Evolutionary conservation across 768 basidiomycete species (phyloP), one percentile per base, ranked within the genome.

Genomic region (Suillus luteus): DNA sequence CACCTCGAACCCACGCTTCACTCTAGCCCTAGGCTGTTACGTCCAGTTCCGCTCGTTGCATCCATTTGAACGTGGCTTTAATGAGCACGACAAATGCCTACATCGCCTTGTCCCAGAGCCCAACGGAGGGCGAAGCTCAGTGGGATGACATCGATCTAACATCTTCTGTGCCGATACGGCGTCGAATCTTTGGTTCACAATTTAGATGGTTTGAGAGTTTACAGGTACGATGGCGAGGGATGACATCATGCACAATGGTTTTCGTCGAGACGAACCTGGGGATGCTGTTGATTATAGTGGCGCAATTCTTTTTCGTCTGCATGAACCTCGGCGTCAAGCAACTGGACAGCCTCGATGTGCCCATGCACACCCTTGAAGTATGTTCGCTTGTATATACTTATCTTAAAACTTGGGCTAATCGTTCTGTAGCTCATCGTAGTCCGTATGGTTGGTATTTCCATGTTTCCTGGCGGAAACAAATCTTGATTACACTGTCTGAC

Each of bases 291-390:
- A 81, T 92, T 19, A 81, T 81, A 6, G 75, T 76, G 3, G 72
- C 87, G 11, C 86, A 90, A 70, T 76, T 86, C 15, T 87, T 87
- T 73, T 82, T 88, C 44, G 80, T 86, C 8, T 71, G 82, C 35
- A 87, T 89, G 81, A 86, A 86, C 59, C 77, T 87, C 3, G 76
- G 82, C 6, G 89, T 91, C 51, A 91, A 91, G 75, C 79, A 78
- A 64, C 74, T 92, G 64, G 83, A 86, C 63, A 75, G 73, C 22
- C 75, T 88, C 5, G 84, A 87, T 65, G 77, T 82, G 12, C 88
- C 87, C 1, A 83, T 88, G 14, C 82, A 85, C 5, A 79, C 84
- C 5, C 73, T 87, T 14, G 80, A 89, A 81, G 86, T 86, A 65
- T 15, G 79, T 69, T 1, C 7, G 49, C 12, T 40, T 43, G 7